Percentiles rank a stretch among this genome's conserved stretches.
phyloP scores from a whole-genome alignment of 495 filamentous ascomycete species.

The Aspergillus indologenus region DNA sequence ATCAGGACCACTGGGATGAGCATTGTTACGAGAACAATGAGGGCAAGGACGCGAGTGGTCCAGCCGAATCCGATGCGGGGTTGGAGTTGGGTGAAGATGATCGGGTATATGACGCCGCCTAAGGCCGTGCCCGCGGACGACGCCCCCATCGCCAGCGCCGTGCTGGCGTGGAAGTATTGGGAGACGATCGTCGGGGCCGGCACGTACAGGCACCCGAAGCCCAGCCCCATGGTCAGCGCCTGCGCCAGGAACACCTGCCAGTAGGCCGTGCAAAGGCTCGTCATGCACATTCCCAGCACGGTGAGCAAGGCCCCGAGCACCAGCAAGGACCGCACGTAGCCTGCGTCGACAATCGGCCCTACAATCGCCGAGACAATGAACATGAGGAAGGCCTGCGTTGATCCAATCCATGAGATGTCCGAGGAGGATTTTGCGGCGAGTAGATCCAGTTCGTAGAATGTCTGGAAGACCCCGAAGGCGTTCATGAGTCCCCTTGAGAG shows the following conservation, averaged over 20 bases:
- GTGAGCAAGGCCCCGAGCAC: conserved; percentile 24
- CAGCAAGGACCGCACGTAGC: conserved; percentile 32
- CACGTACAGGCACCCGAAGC: conserved; percentile 33
- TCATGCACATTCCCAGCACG: conserved; percentile 47
- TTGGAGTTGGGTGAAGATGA: conserved; percentile 45
- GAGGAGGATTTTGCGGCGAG: conserved; percentile 23
- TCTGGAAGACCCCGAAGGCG: conserved; percentile 45
- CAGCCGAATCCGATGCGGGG: conserved; percentile 48
- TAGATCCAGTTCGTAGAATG: conserved; percentile 33
- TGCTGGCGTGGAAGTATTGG: conserved; percentile 36
- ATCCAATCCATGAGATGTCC: conserved; percentile 46
- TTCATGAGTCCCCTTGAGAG: conserved; percentile 37
- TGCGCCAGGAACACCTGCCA: conserved; percentile 38
- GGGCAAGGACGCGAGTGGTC: conserved; percentile 50
- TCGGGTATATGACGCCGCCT: conserved; percentile 51
- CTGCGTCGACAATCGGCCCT: conserved; percentile 42
- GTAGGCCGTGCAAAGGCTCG: conserved; percentile 37
- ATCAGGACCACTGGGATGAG: conserved; percentile 35
- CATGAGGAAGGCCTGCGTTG: conserved; percentile 38
- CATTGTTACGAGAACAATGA: conserved; percentile 43
- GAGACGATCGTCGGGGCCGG: conserved; percentile 38
- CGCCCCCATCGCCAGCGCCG: conserved; percentile 43
- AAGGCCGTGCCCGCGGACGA: conserved; percentile 35
- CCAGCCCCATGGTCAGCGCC: conserved; percentile 37
- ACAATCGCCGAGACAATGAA: conserved; percentile 31